Percentiles rank a stretch among this genome's conserved stretches.
phyloP scores from a whole-genome alignment of 352 stramenopile species.

The Phytopythium ostracodes region DNA sequence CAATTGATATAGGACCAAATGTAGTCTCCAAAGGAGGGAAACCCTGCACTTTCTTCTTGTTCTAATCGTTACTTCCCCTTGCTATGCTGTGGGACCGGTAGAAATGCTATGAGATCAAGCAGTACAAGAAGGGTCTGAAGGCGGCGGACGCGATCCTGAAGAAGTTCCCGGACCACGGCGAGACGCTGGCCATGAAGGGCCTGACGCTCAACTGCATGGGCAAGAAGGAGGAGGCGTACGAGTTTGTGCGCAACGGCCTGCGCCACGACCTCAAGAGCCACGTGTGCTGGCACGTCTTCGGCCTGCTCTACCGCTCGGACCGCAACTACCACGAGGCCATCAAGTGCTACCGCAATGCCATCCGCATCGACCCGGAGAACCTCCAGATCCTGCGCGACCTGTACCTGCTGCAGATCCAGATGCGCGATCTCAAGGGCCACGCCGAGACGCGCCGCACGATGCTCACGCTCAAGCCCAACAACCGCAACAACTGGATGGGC shows the following conservation, averaged over 20 bases:
- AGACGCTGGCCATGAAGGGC: conserved; percentile 98
- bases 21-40: neutral
- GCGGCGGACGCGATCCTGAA: conserved; percentile 94
- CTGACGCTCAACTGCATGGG: conserved; percentile 94
- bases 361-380: conserved; percentile 96
- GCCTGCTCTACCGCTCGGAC: conserved; percentile 95
- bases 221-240: conserved; percentile 95
- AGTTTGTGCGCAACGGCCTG: conserved; percentile 94
- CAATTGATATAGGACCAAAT: neutral
- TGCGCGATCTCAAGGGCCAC: conserved; percentile 91
- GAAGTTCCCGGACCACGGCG: conserved; percentile 96
- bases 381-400: conserved; percentile 97
- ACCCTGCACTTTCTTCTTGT: neutral
- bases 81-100: conserved; percentile 11
- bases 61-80: neutral
- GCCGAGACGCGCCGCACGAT: conserved; percentile 92
- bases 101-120: conserved; percentile 98
- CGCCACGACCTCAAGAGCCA: conserved; percentile 92
- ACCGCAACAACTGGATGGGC: conserved; percentile 95
- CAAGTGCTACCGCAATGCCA: conserved; percentile 98
- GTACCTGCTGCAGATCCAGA: conserved; percentile 94
- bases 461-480: conserved; percentile 93
- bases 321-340: conserved; percentile 97
- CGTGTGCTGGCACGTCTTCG: conserved; percentile 99
- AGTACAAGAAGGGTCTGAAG: conserved; percentile 99